These are phyloP conservation scores for Kodamaea kaohsiungensis DNA, from an alignment of 805 yeast genomes.

Conservation along the genomic window DNA sequence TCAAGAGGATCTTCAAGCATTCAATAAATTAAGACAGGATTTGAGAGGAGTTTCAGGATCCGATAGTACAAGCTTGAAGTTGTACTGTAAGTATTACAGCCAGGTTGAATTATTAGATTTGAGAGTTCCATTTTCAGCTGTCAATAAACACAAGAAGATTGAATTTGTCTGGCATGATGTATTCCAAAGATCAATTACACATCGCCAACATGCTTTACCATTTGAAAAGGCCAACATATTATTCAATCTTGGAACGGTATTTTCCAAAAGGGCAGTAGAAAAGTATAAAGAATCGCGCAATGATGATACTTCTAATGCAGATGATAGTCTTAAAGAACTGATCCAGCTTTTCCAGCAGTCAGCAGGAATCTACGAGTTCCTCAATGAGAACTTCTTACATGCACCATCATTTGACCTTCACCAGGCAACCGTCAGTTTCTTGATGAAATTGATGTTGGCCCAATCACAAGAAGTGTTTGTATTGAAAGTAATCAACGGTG, in stretches of 20 bases:
- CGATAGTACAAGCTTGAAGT: slow-evolving; percentile 48
- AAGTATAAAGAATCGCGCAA: slow-evolving; percentile 31
- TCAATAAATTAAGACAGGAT: slow-evolving; percentile 63
- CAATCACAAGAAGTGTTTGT: slow-evolving; percentile 89
- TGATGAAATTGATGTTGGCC: slow-evolving; percentile 68
- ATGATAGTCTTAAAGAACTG: slow-evolving; percentile 54
- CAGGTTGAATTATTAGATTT: slow-evolving; percentile 79
- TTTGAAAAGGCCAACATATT: slow-evolving; percentile 87
- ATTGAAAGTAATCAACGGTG: slow-evolving; percentile 55
- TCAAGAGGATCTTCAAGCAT: slow-evolving; percentile 51
- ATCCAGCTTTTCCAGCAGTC: slow-evolving; percentile 68
- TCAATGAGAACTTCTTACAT: slow-evolving; percentile 80
- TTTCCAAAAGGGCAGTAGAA: slow-evolving; percentile 50
- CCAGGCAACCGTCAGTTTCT: slow-evolving; percentile 65
- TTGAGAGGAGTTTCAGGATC: slow-evolving; percentile 47
- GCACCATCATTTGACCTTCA: slow-evolving; percentile 82
- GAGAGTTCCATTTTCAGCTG: slow-evolving; percentile 67
- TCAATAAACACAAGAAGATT: slow-evolving; percentile 44
- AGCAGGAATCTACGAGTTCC: slow-evolving; percentile 71
- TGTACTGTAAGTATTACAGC: slow-evolving; percentile 71
- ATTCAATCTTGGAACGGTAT: slow-evolving; percentile 71
- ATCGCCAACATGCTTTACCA: slow-evolving; percentile 76
- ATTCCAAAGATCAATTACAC: slow-evolving; percentile 45
- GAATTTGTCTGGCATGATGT: slow-evolving; percentile 84
- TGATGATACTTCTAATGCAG: slow-evolving; percentile 21